Evolutionary conservation across 352 stramenopile genomes (phyloP).

Genomic region (Pythium chondricola): DNA sequence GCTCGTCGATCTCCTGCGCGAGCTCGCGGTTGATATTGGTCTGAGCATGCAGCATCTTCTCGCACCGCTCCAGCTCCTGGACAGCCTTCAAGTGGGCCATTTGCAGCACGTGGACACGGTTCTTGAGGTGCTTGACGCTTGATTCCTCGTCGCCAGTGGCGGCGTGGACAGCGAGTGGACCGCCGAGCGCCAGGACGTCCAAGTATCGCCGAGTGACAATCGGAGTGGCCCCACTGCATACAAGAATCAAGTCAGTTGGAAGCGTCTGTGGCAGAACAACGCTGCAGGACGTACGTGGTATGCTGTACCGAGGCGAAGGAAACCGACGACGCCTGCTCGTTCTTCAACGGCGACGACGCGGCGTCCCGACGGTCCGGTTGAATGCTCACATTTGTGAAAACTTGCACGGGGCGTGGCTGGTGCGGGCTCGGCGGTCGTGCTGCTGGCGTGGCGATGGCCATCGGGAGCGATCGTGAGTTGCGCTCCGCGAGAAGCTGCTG

Average conservation of each 20-base stretch:
- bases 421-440: slow-evolving; percentile 8
- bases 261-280: too few species aligned
- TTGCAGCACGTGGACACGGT: slow-evolving; percentile 85
- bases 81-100: slow-evolving; percentile 86
- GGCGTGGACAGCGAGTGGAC: not conserved
- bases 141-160: slow-evolving; percentile 18
- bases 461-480: slow-evolving; percentile 20
- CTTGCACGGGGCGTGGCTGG: slow-evolving; percentile 10
- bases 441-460: not conserved
- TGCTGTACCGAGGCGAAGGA: too few species aligned
- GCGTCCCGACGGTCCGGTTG: slow-evolving; percentile 49
- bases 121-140: slow-evolving; percentile 55
- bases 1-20: slow-evolving; percentile 85
- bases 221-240: slow-evolving; percentile 3
- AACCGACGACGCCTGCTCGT: slow-evolving; percentile 13
- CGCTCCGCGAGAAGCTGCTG: slow-evolving; percentile 70
- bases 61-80: slow-evolving; percentile 88
- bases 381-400: slow-evolving; percentile 4
- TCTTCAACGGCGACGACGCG: slow-evolving; percentile 52
- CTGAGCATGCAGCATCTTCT: slow-evolving; percentile 93
- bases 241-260: not conserved
- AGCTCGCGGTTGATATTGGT: slow-evolving; percentile 93
- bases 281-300: too few species aligned
- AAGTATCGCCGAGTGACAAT: slow-evolving; percentile 16
- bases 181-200: slow-evolving; percentile 1